Evolutionary conservation across 2,329 filamentous ascomycete species (phyloP), one percentile per base, ranked within the genome.

Genomic region (Neocatenulostroma microsporum): DNA sequence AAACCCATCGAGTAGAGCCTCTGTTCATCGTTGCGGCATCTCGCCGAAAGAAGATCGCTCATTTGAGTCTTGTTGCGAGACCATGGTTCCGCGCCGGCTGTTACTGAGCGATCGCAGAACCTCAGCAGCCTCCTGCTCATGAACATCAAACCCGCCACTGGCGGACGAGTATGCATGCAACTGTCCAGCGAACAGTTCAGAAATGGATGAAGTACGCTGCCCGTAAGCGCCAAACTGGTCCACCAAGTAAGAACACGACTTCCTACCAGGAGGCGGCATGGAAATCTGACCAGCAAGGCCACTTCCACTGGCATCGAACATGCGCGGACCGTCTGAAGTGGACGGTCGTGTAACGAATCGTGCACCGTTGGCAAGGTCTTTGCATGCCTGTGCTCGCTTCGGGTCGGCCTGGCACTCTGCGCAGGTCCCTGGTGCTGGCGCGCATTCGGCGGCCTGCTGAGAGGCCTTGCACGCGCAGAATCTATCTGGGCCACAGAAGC

Each of bases 401-500:
- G 53, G 53, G 25, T 57, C 53, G 15, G 30, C 27, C 7, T 35
- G 47, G 29, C 54, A 57, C 27, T 39, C 43, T 21, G 49, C 51
- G 38, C 54, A 57, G 32, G 41, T 48, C n/a, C 54, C 54, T 12
- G 54, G 51, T 7, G 42, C 37, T 9, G 44, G 38, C 30, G 37
- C 30, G 8, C 17, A 20, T 26, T 24, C n/a, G n/a, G n/a, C 26
- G 10, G 34, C 33, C 13, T 13, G 27, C 17, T 40, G 21, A 28
- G 17, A 21, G 17, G 18, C 35, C 42, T 34, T 39, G 28, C 51
- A 55, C 11, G 44, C 44, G 36, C 52, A 56, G 36, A 51, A 52
- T 20, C 42, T 31, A 20, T 44, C 41, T 27, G 51, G 47, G 11
- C 44, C 50, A 34, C 54, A 56, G 45, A 56, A 56, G 29, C 54